These are phyloP conservation scores for Coemansia sp. DNA, from an alignment of 192 early-diverging fungal species.

Conservation along the genomic window DNA sequence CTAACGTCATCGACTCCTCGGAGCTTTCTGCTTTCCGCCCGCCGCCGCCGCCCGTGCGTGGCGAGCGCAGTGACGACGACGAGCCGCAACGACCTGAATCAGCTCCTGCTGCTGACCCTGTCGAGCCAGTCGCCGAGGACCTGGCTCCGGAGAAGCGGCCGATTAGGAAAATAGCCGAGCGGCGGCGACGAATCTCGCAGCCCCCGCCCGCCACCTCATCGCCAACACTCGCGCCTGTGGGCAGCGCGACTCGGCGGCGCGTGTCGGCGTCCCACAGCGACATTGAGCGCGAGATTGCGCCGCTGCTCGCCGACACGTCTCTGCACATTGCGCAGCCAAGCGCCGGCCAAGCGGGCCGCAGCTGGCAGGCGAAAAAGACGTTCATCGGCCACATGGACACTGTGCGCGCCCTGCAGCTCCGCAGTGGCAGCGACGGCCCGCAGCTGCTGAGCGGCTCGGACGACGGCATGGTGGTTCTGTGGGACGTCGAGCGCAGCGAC, in stretches of 20 bases:
- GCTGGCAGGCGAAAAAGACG: constrained; percentile 17
- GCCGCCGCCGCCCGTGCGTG: neutral
- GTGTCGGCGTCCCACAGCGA: neutral
- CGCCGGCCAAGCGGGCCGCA: neutral
- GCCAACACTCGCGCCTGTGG: neutral
- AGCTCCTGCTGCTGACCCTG: too few relatives aligned
- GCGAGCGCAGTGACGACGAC: neutral
- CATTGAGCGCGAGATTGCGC: neutral
- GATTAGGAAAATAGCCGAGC: constrained; percentile 21
- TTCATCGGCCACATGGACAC: constrained; percentile 44
- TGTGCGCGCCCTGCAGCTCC: constrained; percentile 23
- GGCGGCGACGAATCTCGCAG: constrained; percentile 11
- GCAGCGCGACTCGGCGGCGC: neutral
- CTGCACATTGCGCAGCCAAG: neutral
- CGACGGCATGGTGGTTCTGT: constrained; percentile 45
- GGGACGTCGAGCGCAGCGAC: constrained; percentile 32
- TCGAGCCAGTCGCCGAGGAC: neutral
- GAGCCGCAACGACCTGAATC: neutral
- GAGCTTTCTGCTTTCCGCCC: neutral
- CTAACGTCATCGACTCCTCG: neutral
- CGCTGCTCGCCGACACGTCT: neutral
- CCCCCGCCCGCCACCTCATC: neutral
- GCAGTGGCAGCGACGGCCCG: neutral
- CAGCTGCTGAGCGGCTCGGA: constrained; percentile 38
- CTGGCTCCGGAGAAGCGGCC: constrained; percentile 3